Evolutionary conservation across 2,329 filamentous ascomycete genomes (phyloP), one percentile per base, ranked within the genome.

Genomic region (Colletotrichum truncatum): DNA sequence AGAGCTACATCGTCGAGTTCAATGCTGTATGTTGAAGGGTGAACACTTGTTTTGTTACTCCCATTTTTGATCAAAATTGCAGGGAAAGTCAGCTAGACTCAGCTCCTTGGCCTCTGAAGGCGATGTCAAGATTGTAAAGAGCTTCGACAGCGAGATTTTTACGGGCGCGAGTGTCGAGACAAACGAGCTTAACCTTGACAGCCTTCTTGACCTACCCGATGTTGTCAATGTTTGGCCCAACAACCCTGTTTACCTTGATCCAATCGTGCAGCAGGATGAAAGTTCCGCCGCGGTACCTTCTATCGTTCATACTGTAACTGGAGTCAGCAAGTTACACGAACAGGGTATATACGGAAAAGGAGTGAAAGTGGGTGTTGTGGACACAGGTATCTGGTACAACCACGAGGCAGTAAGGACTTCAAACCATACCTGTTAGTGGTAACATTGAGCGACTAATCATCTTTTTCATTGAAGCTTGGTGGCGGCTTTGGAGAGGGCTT

Each of bases 351-450:
- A 73, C 12, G 79, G 79, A 4, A 76, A 75, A 39, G 78, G 78
- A 2, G 76, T 73, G 6, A 80, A 74, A 30, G 67, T 81, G 30
- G 79, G 78, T 7, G 73, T 81, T 26, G 74, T 81, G 28, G 79
- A 81, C 52, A 79, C 77, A 1, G 79, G 79, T 0, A 71, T 81
- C 14, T 77, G 79, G 57, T 81, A 81, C 53, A 75, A 73, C 3
- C 79, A 81, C 52, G 68, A 73, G 56, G 75, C 78, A 25, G 77
- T 80, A 70, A 43, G 68, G n/a, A n/a, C 64, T 6, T 43, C 0
- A 8, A 1, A 4, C 1, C 12, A 25, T 6, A 14, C 2, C 7
- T 25, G 4, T n/a, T n/a, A n/a, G n/a, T n/a, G n/a, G n/a, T n/a
- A n/a, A n/a, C n/a, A n/a, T n/a, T n/a, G n/a, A n/a, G n/a, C n/a